phyloP scores from a whole-genome alignment of 2,329 filamentous ascomycete genomes.

The Penicillium sp. region DNA sequence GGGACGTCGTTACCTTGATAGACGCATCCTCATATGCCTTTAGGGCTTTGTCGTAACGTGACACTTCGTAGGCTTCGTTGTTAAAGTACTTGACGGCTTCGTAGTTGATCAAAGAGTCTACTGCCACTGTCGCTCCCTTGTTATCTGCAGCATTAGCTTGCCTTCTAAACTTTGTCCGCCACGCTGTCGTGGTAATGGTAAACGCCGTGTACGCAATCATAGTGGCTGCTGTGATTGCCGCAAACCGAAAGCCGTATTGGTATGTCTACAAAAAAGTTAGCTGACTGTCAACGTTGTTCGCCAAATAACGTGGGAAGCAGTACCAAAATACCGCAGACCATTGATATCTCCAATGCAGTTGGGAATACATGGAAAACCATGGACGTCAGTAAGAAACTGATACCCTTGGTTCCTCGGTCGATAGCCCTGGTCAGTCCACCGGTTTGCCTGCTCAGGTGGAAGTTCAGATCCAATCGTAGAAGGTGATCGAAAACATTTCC shows the following conservation, averaged over 20 bases:
- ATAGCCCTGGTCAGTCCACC: slow-evolving; percentile 91
- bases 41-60: slow-evolving; percentile 82
- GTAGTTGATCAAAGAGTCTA: slow-evolving; percentile 97
- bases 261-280: slow-evolving; percentile 59
- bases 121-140: slow-evolving; percentile 87
- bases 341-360: slow-evolving; percentile 85
- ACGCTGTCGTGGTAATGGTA: slow-evolving; percentile 92
- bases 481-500: slow-evolving; percentile 90
- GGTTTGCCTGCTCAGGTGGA: slow-evolving; percentile 91
- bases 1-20: slow-evolving; percentile 92
- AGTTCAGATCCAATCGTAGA: slow-evolving; percentile 81
- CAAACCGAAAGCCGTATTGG: slow-evolving; percentile 89
- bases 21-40: slow-evolving; percentile 85
- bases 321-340: slow-evolving; percentile 90
- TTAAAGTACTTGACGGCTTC: slow-evolving; percentile 99
- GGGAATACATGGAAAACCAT: slow-evolving; percentile 98
- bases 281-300: not conserved
- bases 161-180: slow-evolving; percentile 93
- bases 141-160: slow-evolving; percentile 97
- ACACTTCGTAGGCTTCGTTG: slow-evolving; percentile 92
- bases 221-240: slow-evolving; percentile 80
- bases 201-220: slow-evolving; percentile 97
- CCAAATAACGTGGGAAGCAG: slow-evolving; percentile 11
- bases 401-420: slow-evolving; percentile 95
- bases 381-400: slow-evolving; percentile 92